These are phyloP conservation scores for Parmelia sp. DNA, from an alignment of 495 filamentous ascomycete genomes.

Conservation along the genomic window DNA sequence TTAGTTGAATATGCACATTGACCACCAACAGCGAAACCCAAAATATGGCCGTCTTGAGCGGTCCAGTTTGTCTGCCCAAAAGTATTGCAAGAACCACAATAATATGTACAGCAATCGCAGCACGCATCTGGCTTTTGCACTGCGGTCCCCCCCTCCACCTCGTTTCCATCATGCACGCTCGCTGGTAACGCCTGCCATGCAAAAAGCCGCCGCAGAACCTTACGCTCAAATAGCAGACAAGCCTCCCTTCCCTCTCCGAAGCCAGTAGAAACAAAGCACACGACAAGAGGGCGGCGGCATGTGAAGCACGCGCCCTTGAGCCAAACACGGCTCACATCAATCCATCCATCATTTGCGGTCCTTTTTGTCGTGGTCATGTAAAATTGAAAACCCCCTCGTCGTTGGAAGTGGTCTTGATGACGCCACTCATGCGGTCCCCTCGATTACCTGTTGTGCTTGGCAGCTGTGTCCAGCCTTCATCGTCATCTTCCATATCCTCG, in stretches of 20 bases:
- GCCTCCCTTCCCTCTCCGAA: background rate
- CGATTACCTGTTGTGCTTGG: slow-evolving; percentile 41
- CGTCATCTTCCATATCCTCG: slow-evolving; percentile 55
- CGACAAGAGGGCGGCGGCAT: background rate
- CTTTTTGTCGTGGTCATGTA: slow-evolving; percentile 39
- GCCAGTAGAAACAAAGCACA: background rate
- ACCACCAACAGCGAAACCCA: background rate
- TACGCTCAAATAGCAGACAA: background rate
- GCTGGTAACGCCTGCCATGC: background rate
- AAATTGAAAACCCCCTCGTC: slow-evolving; percentile 69
- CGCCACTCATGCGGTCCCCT: slow-evolving; percentile 64
- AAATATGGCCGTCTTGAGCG: background rate
- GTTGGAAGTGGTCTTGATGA: slow-evolving; percentile 59
- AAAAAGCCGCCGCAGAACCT: background rate
- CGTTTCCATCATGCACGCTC: background rate
- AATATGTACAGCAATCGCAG: slow-evolving; percentile 5
- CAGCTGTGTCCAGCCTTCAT: slow-evolving; percentile 40
- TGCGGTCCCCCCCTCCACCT: background rate
- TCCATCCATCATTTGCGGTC: background rate
- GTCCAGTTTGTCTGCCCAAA: background rate
- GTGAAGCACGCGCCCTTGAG: background rate
- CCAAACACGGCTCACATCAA: background rate
- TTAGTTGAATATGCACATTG: background rate
- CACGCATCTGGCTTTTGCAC: background rate
- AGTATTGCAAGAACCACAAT: background rate